phyloP scores from a whole-genome alignment of 1,284 basidiomycete species.

The Cystobasidiaceae sp. region DNA sequence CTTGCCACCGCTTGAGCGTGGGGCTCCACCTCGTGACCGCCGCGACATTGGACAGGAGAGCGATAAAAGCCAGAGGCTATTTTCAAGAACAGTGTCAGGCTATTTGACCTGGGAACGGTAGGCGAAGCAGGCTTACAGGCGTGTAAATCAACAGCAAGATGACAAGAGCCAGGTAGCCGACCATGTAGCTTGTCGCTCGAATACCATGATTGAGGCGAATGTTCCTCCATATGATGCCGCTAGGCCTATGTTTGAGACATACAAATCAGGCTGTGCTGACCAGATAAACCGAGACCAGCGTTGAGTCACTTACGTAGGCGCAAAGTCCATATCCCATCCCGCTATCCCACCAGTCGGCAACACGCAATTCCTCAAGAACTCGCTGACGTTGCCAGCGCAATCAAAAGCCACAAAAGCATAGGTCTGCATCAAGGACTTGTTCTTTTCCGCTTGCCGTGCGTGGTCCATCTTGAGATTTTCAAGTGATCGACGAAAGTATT shows the following conservation, averaged over 20 bases:
- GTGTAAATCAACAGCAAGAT: slow-evolving; percentile 15
- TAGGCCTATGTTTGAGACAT: background rate
- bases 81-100: too few species aligned
- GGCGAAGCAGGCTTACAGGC: background rate
- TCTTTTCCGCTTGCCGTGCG: too few species aligned
- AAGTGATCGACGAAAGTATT: too few species aligned
- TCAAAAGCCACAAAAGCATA: slow-evolving; percentile 19
- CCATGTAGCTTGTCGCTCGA: slow-evolving; percentile 9
- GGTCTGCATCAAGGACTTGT: too few species aligned
- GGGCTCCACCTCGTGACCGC: slow-evolving; percentile 1
- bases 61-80: slow-evolving; percentile 21
- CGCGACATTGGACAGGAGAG: slow-evolving; percentile 18
- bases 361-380: slow-evolving; percentile 1
- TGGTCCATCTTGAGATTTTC: too few species aligned
- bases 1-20: background rate
- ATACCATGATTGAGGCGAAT: slow-evolving; percentile 4
- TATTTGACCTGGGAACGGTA: too few species aligned
- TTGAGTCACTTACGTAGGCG: slow-evolving; percentile 29
- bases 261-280: too few species aligned
- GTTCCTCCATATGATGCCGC: slow-evolving; percentile 25
- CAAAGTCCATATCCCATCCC: slow-evolving; percentile 26
- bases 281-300: background rate
- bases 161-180: slow-evolving; percentile 4
- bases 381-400: slow-evolving; percentile 9
- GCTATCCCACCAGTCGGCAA: background rate